Conservation (phyloP, 768 basidiomycete species). For the Lactifluus volemus region DNA sequence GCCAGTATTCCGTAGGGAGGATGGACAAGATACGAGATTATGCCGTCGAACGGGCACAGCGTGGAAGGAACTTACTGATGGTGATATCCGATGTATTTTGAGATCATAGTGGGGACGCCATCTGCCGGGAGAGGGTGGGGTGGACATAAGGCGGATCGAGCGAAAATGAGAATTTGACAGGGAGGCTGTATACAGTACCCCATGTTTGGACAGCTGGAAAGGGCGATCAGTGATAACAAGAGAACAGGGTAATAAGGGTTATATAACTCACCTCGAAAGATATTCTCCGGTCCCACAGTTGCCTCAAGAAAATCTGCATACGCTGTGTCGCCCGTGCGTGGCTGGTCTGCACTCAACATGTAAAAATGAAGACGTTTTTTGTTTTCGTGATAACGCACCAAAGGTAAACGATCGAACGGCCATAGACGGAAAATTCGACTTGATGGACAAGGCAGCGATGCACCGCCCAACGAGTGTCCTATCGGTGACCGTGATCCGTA, state of each 20-base stretch:
- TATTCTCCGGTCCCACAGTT: conserved; percentile 29
- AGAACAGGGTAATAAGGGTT: not conserved
- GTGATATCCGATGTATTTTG: conserved; percentile 36
- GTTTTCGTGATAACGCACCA: conserved; percentile 25
- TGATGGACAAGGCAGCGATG: conserved; percentile 21
- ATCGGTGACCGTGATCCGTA: not conserved
- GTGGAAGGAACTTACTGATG: conserved; percentile 30
- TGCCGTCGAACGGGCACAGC: not conserved
- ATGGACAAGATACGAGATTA: not conserved
- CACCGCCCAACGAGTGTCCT: conserved; percentile 24
- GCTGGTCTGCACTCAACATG: conserved; percentile 33
- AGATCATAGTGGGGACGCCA: conserved; percentile 45
- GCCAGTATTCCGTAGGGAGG: conserved; percentile 35
- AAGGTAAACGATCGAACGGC: conserved; percentile 34
- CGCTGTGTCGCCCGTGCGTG: conserved; percentile 35
- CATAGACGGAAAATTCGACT: conserved; percentile 15
- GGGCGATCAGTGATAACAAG: not conserved
- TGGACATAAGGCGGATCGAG: not conserved
- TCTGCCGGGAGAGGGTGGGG: conserved; percentile 24
- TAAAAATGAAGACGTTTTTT: not conserved
- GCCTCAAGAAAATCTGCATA: conserved; percentile 36
- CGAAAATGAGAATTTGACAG: not conserved
- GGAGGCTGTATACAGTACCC: conserved; percentile 27
- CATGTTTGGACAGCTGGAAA: conserved; percentile 35
- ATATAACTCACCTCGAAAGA: conserved; percentile 32